phyloP scores from a whole-genome alignment of 345 rosid species.

The Fremontodendron californicum region DNA sequence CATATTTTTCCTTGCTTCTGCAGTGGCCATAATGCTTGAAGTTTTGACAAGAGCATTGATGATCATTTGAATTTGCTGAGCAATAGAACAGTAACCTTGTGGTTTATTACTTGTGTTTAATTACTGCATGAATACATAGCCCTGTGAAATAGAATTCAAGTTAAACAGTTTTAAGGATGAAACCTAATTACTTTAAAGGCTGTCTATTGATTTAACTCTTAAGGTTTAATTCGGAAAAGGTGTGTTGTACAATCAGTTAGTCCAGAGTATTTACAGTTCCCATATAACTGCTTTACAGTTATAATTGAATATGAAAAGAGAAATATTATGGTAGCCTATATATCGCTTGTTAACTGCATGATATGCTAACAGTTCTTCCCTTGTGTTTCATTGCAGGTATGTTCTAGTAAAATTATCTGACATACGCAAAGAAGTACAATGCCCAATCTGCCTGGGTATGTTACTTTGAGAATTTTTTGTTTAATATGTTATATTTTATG shows the following conservation, averaged over 20 bases:
- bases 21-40: background rate
- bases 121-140: background rate
- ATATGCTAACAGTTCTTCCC: constrained; percentile 11
- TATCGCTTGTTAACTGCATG: background rate
- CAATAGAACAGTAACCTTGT: background rate
- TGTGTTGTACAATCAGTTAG: background rate
- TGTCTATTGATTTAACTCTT: background rate
- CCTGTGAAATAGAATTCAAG: background rate
- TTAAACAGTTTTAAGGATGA: constrained; percentile 8
- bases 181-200: constrained; percentile 1
- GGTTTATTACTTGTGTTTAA: background rate
- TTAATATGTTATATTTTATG: background rate
- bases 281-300: background rate
- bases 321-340: background rate
- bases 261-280: background rate
- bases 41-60: background rate
- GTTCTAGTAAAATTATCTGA: constrained; percentile 50
- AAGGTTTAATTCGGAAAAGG: background rate
- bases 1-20: background rate
- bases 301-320: background rate
- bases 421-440: constrained; percentile 70
- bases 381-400: constrained; percentile 34
- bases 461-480: constrained; percentile 4
- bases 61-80: background rate
- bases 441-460: constrained; percentile 76